These are phyloP conservation scores for Phaseolus coccineus DNA, from an alignment of 331 rosid species.

Conservation along the genomic window DNA sequence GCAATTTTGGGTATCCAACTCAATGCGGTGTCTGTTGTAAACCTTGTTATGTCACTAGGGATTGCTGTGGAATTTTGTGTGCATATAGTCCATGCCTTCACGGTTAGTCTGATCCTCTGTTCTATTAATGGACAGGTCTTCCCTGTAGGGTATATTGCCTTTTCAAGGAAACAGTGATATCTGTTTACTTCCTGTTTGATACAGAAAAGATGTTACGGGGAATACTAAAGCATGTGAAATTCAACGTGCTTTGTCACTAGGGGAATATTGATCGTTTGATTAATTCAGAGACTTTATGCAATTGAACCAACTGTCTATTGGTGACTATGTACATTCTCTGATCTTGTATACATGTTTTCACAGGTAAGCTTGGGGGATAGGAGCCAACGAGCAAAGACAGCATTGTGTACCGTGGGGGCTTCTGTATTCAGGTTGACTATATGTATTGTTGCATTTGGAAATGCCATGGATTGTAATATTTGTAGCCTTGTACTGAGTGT, in stretches of 20 bases:
- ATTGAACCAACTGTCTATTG: conserved; percentile 15
- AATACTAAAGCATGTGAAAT: conserved; percentile 36
- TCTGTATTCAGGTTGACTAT: conserved; percentile 89
- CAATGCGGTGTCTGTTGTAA: conserved; percentile 95
- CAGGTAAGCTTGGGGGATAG: conserved; percentile 85
- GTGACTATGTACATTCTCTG: conserved; percentile 39
- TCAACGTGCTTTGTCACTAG: conserved; percentile 5
- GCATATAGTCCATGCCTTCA: conserved; percentile 90
- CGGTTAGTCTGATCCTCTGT: conserved; percentile 64
- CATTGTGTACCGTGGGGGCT: conserved; percentile 92
- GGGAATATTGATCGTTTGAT: conserved; percentile 22
- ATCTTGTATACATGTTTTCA: conserved; percentile 38
- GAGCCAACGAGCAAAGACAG: conserved; percentile 76
- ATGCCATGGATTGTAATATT: conserved; percentile 15
- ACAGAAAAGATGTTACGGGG: not conserved
- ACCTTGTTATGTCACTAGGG: conserved; percentile 92
- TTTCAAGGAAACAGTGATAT: conserved; percentile 12
- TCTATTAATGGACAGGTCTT: conserved; percentile 29
- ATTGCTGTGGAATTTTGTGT: conserved; percentile 97
- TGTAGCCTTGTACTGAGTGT: conserved; percentile 14
- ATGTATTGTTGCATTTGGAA: conserved; percentile 40
- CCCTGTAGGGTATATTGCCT: not conserved
- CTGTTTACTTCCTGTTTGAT: not conserved
- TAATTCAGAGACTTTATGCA: conserved; percentile 29
- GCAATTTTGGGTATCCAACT: conserved; percentile 90